These are phyloP conservation scores for Cordyceps tenuipes DNA, from an alignment of 2,329 filamentous ascomycete genomes.

Conservation along the genomic window DNA sequence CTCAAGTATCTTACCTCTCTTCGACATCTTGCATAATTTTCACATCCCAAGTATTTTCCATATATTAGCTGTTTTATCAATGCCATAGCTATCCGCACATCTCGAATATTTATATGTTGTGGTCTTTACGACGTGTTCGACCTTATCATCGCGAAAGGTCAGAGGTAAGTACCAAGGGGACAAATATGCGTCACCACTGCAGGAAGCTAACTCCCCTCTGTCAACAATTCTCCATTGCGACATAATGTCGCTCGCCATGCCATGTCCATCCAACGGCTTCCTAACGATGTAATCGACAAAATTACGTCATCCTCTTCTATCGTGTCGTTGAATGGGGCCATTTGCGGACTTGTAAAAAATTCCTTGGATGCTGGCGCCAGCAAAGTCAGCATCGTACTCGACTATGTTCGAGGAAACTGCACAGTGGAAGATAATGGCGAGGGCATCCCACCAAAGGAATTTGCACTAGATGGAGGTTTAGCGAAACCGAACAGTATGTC, in stretches of 20 bases:
- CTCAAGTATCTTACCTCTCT: too few relatives aligned
- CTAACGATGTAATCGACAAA: constrained; percentile 62
- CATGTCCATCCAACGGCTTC: constrained; percentile 62
- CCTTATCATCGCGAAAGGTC: too few relatives aligned
- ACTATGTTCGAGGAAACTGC: constrained; percentile 70
- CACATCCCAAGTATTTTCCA: too few relatives aligned
- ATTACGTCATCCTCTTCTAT: constrained; percentile 81
- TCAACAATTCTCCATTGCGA: not conserved
- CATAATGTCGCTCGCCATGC: constrained; percentile 13
- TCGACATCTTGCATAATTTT: too few relatives aligned
- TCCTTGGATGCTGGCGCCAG: constrained; percentile 70
- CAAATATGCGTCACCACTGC: too few relatives aligned
- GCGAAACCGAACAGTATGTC: constrained; percentile 63
- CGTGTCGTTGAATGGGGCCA: constrained; percentile 62
- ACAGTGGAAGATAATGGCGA: constrained; percentile 74
- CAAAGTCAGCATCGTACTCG: constrained; percentile 60
- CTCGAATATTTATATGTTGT: too few relatives aligned
- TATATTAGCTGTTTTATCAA: too few relatives aligned
- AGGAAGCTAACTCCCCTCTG: not conserved
- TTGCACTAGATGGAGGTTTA: constrained; percentile 60
- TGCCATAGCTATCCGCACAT: too few relatives aligned
- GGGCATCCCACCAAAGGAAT: constrained; percentile 69
- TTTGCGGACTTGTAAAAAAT: constrained; percentile 70
- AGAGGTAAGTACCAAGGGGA: too few relatives aligned
- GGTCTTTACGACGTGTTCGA: too few relatives aligned